A percentile compares a stretch with the other conserved stretches of the same genome.
Evolutionary conservation across 805 yeast species (phyloP).

Genomic region (Candida ulmi): DNA sequence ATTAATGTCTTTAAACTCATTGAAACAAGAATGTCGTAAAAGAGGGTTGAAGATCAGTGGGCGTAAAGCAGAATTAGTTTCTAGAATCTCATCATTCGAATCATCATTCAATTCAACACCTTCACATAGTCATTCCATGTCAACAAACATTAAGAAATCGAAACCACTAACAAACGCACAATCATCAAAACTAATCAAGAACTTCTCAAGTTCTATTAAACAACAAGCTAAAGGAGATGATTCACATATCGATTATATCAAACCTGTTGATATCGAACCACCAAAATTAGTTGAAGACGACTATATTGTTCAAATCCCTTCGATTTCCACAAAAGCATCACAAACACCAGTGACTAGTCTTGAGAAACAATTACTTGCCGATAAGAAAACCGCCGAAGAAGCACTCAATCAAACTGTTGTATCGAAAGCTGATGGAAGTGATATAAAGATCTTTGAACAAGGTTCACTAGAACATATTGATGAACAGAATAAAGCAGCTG

Average conservation of each 20-base stretch:
- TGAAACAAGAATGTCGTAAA: slow-evolving; percentile 53
- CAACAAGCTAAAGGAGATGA: slow-evolving; percentile 45
- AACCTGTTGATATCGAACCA: slow-evolving; percentile 28
- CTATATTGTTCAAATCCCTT: slow-evolving; percentile 35
- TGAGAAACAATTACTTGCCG: slow-evolving; percentile 18
- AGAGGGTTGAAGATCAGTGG: slow-evolving; percentile 62
- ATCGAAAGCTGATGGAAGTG: slow-evolving; percentile 22
- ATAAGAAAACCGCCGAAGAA: background rate
- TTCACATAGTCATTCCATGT: slow-evolving; percentile 5
- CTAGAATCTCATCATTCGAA: slow-evolving; percentile 25
- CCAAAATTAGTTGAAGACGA: slow-evolving; percentile 42
- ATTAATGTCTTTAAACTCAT: slow-evolving; percentile 45
- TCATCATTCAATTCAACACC: slow-evolving; percentile 7
- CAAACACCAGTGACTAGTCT: slow-evolving; percentile 27
- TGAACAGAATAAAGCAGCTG: slow-evolving; percentile 11
- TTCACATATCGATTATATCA: slow-evolving; percentile 54
- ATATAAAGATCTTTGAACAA: slow-evolving; percentile 18
- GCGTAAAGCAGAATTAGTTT: slow-evolving; percentile 49
- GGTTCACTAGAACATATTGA: slow-evolving; percentile 12
- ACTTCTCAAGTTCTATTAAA: slow-evolving; percentile 19
- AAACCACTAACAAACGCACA: too few species aligned
- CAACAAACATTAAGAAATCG: slow-evolving; percentile 6
- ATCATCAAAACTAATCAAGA: slow-evolving; percentile 5
- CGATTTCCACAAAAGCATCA: slow-evolving; percentile 44
- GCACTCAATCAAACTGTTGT: slow-evolving; percentile 14